A percentile compares a stretch with the other conserved stretches of the same genome.
phyloP scores from a whole-genome alignment of 1,139 yeast species.

The Debaryomycetaceae sp. region DNA sequence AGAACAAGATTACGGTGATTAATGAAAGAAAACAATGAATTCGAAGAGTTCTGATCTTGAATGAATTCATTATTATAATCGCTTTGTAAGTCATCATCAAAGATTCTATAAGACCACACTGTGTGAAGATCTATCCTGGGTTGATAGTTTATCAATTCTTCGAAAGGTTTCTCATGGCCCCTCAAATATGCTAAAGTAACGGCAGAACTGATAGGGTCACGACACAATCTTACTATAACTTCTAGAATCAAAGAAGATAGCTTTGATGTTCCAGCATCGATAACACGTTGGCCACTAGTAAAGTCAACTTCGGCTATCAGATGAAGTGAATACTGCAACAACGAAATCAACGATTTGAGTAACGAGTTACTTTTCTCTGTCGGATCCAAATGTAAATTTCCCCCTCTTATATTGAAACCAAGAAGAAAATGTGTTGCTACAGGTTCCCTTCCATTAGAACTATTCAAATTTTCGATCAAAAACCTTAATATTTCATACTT shows the following conservation, averaged over 20 bases:
- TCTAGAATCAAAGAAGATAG: conserved; percentile 58
- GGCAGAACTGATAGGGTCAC: conserved; percentile 51
- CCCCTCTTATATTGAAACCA: conserved; percentile 55
- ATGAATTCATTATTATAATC: conserved; percentile 29
- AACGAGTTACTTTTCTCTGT: conserved; percentile 38
- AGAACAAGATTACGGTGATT: conserved; percentile 59
- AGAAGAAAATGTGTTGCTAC: conserved; percentile 71
- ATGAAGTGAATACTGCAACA: conserved; percentile 48
- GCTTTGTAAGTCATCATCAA: conserved; percentile 37
- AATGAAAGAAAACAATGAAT: conserved; percentile 61
- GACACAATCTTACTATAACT: conserved; percentile 57
- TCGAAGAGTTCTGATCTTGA: conserved; percentile 32
- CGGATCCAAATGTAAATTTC: conserved; percentile 18
- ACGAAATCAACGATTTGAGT: conserved; percentile 49
- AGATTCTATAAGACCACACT: conserved; percentile 51
- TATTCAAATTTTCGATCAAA: conserved; percentile 47
- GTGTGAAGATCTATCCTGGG: conserved; percentile 49
- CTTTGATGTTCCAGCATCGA: conserved; percentile 55
- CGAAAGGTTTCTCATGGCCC: conserved; percentile 44
- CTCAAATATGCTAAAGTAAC: conserved; percentile 55
- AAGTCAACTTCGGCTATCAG: conserved; percentile 36
- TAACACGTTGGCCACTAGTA: conserved; percentile 31
- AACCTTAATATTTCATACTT: conserved; percentile 61
- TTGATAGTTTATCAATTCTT: conserved; percentile 50
- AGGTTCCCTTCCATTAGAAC: conserved; percentile 36